phyloP scores from a whole-genome alignment of 176 grass and related monocot genomes.

The Musa itinerans region DNA sequence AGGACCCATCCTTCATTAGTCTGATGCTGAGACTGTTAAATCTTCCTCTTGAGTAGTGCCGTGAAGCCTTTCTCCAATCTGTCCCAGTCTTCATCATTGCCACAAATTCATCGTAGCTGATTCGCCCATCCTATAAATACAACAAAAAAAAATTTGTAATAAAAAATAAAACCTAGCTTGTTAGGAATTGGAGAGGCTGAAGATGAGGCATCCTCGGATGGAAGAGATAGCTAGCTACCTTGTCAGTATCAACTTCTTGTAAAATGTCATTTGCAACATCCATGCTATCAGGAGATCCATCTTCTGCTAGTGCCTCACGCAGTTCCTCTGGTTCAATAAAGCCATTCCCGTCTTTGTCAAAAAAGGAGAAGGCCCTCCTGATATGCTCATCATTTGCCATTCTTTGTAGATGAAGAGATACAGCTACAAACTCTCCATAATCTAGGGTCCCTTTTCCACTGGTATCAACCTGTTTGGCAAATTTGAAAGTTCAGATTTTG shows the following conservation, averaged over 20 bases:
- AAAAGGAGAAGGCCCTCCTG: slow-evolving; percentile 75
- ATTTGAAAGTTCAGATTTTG: slow-evolving; percentile 17
- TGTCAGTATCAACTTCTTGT: slow-evolving; percentile 96
- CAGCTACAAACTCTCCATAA: slow-evolving; percentile 88
- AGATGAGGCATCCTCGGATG: slow-evolving; percentile 2
- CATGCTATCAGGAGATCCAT: slow-evolving; percentile 75
- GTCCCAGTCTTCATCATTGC: slow-evolving; percentile 99
- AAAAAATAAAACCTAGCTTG: slow-evolving; percentile 1
- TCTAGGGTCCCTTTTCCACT: slow-evolving; percentile 80
- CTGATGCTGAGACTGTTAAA: slow-evolving; percentile 98
- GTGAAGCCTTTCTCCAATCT: slow-evolving; percentile 97
- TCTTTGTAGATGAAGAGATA: slow-evolving; percentile 95
- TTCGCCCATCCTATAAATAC: slow-evolving; percentile 72
- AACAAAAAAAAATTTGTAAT: slow-evolving; percentile 4
- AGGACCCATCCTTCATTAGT: slow-evolving; percentile 91
- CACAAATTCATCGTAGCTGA: slow-evolving; percentile 97
- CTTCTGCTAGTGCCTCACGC: slow-evolving; percentile 60
- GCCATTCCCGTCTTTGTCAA: slow-evolving; percentile 93
- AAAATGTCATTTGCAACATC: slow-evolving; percentile 90
- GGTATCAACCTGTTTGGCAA: slow-evolving; percentile 71
- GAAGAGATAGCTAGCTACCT: slow-evolving; percentile 34
- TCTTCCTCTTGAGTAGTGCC: slow-evolving; percentile 97
- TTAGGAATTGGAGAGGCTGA: neutral
- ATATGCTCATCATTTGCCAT: slow-evolving; percentile 99
- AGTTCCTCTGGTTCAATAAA: slow-evolving; percentile 92